Base-by-base conservation (phyloP, 2,329 filamentous ascomycete genomes). In the Raffaelea ambrosiae region DNA sequence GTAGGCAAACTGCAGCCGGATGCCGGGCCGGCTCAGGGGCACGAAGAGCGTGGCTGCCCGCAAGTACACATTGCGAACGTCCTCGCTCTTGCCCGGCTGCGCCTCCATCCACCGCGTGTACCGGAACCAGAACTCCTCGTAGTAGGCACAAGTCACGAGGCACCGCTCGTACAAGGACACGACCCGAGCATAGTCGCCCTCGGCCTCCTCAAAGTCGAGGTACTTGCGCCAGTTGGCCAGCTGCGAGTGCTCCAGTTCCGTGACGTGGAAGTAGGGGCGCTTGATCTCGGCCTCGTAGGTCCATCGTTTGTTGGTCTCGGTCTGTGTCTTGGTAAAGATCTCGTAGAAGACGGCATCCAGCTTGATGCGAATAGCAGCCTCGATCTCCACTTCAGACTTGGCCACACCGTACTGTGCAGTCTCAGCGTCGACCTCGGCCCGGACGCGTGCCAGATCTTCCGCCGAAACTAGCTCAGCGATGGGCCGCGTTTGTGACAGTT, bases 71-170 rank as follows among this genome's bases (percentile, higher is more conserved):
- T 88, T 90, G 49, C 93, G 84, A 5, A 91, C 84, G 61, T 96
- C 90, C 62, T 96, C 88, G 41, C 89, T 82, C 63, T 94, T 95
- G 56, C 75, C 81, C 2, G 79, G 68, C 61, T 95, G 87, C 0
- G 81, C 81, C 50, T 78, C 75, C 86, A 96, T 95, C 93, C 93
- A 98, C 38, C 91, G 77, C 16, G 86, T 88, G 65, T 95, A 98
- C n/a, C 93, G 85, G 59, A 95, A 81, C 93, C 93, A 98, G 65
- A 97, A 95, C 61, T 97, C 91, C 44, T 97, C 91, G 61, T 98
- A 96, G 56, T 94, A 85, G 16, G 93, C 91, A 59, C 88, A 94
- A 0, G 88, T 91, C 33, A 95, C 88, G 46, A 98, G 68, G 58
- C 90, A 97, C 45, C 93, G 83, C 70, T 98, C 93, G 62, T 98